phyloP scores from a whole-genome alignment of 176 grass and related monocot genomes.

The Chrysopogon serrulatus region DNA sequence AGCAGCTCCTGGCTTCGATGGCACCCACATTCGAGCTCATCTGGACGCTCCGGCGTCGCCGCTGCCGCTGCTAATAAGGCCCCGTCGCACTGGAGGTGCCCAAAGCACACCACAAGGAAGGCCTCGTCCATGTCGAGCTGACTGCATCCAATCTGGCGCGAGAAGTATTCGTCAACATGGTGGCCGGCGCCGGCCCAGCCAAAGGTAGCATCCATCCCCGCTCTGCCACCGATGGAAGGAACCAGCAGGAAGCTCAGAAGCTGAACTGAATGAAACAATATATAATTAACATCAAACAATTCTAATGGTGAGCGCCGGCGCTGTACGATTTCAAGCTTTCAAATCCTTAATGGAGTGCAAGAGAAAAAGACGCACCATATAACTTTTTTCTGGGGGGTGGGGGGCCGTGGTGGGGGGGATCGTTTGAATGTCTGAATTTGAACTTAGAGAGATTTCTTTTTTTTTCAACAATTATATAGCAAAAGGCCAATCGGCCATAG shows the following conservation, averaged over 20 bases:
- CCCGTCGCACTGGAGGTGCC: slow-evolving; percentile 29
- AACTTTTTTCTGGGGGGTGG: too few relatives aligned
- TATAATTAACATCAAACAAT: neutral
- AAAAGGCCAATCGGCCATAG: neutral
- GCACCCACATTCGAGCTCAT: slow-evolving; percentile 2
- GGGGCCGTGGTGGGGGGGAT: too few relatives aligned
- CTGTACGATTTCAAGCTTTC: too few relatives aligned
- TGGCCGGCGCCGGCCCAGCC: slow-evolving; percentile 34
- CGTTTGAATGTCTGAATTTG: neutral
- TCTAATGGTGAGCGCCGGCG: too few relatives aligned
- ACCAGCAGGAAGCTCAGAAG: too few relatives aligned
- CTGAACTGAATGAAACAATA: neutral
- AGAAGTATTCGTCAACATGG: slow-evolving; percentile 24
- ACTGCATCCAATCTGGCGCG: slow-evolving; percentile 30
- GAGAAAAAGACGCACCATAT: neutral
- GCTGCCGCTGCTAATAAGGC: neutral
- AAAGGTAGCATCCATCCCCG: slow-evolving; percentile 36
- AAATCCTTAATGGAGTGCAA: neutral
- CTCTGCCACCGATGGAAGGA: too few relatives aligned
- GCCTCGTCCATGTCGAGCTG: slow-evolving; percentile 38
- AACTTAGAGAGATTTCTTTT: neutral
- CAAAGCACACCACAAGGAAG: slow-evolving; percentile 37
- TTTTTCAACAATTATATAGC: neutral
- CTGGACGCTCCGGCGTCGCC: neutral
- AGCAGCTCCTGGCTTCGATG: too few relatives aligned